Evolutionary conservation across 331 rosid species (phyloP), one percentile per base, ranked within the genome.

Genomic region (Telfairia occidentalis): DNA sequence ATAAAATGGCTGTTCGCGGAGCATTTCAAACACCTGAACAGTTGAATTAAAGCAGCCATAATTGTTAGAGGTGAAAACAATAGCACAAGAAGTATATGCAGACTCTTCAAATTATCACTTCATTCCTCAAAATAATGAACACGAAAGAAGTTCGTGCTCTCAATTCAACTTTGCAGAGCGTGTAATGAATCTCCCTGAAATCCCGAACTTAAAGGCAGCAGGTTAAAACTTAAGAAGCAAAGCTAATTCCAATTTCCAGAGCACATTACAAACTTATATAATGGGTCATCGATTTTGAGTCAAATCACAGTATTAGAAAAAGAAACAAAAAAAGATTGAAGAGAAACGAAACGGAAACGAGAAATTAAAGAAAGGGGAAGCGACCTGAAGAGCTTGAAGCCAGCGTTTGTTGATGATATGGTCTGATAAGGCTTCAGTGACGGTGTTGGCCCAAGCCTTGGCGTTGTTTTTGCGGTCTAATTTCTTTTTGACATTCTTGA

Each of bases 391-490:
- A 24, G 99, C 96, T 83, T 87, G 96, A 77, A 87, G 82, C 99
- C 99, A 95, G 15, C 87, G 92, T 73, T 92, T 95, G 50, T 92
- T 95, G 16, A 84, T 81, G 60, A 95, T 81, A 63, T 78, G 78
- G 29, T 90, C 92, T 1, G 85, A 85, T 43, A 95, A 82, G 84
- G 92, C 78, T 80, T 95, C 97, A 2, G 99, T 90, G 78, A 95
- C 97, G 76, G 99, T 95, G 81, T 78, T 88, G 79, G 69, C 97
- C 99, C 96, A 95, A 1, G 93, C 97, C 76, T 92, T 92, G 35
- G 99, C 97, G 28, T 84, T 54, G 65, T 77, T 60, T 78, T 86
- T 90, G 10, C 84, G 85, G 69, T 92, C 99, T 74, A 90, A 37
- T 70, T 87, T 92, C 84, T 86, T 92, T 89, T 95, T 95, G 35